Evolutionary conservation across 139 green algal species (phyloP).

Genomic region (Microglena sp.): DNA sequence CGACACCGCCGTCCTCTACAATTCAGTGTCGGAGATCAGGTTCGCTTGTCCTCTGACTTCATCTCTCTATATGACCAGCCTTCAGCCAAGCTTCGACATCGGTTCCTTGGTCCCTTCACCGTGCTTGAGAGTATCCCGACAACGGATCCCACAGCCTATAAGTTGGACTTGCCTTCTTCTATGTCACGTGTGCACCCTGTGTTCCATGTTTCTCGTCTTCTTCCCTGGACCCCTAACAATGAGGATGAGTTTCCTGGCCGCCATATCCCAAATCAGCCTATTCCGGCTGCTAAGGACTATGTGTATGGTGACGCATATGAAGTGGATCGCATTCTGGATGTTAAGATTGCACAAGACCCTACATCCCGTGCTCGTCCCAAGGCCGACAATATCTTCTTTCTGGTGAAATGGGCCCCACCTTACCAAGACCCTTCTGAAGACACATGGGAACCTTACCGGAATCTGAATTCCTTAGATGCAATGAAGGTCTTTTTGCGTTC

Average conservation of each 20-base stretch:
- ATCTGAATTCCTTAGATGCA: too few species aligned
- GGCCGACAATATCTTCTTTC: too few species aligned
- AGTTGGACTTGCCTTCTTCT: slow-evolving; percentile 5
- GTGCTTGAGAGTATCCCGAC: too few species aligned
- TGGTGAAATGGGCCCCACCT: too few species aligned
- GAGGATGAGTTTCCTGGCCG: slow-evolving; percentile 2
- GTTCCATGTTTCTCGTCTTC: slow-evolving; percentile 14
- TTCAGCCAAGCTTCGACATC: slow-evolving; percentile 8
- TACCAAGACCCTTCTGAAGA: too few species aligned
- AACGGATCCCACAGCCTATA: slow-evolving; percentile 13
- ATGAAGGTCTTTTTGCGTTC: too few species aligned
- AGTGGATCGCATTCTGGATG: too few species aligned
- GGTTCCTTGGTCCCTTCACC: slow-evolving; percentile 14
- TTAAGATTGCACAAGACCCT: too few species aligned
- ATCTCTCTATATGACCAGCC: slow-evolving; percentile 8
- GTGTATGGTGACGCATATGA: not conserved
- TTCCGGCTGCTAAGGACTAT: not conserved
- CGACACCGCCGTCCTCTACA: slow-evolving; percentile 6
- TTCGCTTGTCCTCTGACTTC: slow-evolving; percentile 14
- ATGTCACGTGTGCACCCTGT: slow-evolving; percentile 10
- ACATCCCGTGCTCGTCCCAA: too few species aligned
- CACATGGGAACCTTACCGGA: too few species aligned
- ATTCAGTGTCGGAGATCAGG: slow-evolving; percentile 14
- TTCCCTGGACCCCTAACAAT: slow-evolving; percentile 8
- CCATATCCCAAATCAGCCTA: not conserved